phyloP scores from a whole-genome alignment of 768 basidiomycete genomes.

The Leccinellum luteum region DNA sequence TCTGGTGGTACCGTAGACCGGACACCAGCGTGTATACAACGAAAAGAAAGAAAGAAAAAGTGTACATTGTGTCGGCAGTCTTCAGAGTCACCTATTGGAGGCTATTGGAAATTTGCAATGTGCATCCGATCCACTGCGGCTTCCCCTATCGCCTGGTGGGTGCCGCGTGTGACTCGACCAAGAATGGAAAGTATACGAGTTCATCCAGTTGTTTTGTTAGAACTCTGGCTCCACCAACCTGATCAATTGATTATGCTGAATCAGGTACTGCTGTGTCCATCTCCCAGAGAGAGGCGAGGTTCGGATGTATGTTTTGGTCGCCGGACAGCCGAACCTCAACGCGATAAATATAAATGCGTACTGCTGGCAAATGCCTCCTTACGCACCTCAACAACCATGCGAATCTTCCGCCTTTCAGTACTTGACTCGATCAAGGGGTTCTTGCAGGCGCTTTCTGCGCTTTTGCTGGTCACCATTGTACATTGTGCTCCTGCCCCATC shows the following conservation, averaged over 20 bases:
- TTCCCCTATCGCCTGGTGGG: too few species aligned
- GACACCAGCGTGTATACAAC: too few species aligned
- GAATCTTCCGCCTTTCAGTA: too few species aligned
- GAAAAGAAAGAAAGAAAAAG: too few species aligned
- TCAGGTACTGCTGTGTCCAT: background rate
- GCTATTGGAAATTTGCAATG: too few species aligned
- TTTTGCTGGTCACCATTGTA: constrained; percentile 6
- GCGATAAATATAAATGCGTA: background rate
- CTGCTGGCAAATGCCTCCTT: background rate
- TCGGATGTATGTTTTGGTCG: too few species aligned
- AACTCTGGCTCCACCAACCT: background rate
- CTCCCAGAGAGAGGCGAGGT: background rate
- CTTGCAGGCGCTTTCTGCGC: background rate
- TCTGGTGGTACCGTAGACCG: too few species aligned
- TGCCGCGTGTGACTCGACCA: background rate
- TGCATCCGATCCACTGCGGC: too few species aligned
- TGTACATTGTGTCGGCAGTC: too few species aligned
- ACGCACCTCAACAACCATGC: background rate
- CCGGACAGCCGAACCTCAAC: too few species aligned
- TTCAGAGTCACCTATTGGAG: too few species aligned
- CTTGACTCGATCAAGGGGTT: constrained; percentile 6
- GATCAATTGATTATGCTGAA: background rate
- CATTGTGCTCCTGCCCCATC: background rate
- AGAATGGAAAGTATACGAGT: background rate
- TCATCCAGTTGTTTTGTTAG: background rate